Evolutionary conservation across 345 rosid genomes (phyloP), one percentile per base, ranked within the genome.

Genomic region (Camelina laxa): DNA sequence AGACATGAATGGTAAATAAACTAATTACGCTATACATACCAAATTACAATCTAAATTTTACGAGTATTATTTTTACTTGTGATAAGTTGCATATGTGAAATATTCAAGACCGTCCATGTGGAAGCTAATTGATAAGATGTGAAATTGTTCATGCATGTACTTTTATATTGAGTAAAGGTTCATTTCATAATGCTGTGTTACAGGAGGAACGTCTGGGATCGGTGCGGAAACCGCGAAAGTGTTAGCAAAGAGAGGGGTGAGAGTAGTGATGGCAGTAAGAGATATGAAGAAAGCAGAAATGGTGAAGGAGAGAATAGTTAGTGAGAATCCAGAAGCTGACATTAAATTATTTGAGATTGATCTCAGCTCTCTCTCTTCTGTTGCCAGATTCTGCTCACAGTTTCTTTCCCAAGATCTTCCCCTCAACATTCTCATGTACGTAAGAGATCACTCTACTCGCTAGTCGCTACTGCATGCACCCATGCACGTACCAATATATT

Each of bases 181-280:
- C 5, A 54, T 54, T 73, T 27, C 16, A 24, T 19, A 9, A 45
- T 13, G 16, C 53, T 56, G 9, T 56, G 2, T 24, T 59, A 42
- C 72, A 94, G 98, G 98, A 79, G 97, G 93, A 2, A 89, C 97
- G 8, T 94, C 98, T 7, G 98, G 98, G 0, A 91, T 94, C 38
- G 98, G 98, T 71, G 89, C 85, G 3, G 98, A 94, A 75, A 94
- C 97, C 2, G 93, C 93, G 2, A 91, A 89, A 71, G 95, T 88
- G 11, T 68, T 94, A 24, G 97, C 95, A 4, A 89, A 86, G 81
- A 89, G 88, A 81, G 97, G 98, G 11, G 86, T 88, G 69, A 80
- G 95, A 79, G 51, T 90, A 21, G 90, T 91, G 63, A 86, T 94
- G 75, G 88, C 97, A 60, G 96, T 93, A 31, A 91, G 98, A 80